Percentiles rank a stretch among this genome's conserved stretches.
Conservation (phyloP, 2,329 filamentous ascomycete genomes). For the Purpureocillium lavendulum region DNA sequence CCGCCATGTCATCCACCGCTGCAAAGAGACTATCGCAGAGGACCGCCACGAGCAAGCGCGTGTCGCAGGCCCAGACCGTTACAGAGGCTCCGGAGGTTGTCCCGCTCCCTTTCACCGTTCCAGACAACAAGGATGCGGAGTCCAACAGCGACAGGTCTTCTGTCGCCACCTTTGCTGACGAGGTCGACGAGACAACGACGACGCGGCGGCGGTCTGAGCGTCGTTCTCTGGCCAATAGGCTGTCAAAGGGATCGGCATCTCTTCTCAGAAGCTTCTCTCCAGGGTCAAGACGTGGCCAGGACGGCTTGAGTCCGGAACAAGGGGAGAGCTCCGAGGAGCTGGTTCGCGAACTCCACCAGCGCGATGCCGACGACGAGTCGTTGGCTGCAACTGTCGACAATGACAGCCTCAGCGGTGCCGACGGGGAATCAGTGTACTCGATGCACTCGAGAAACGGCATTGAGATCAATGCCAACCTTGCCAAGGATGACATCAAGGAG, state of each 20-base stretch:
- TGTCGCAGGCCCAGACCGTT: constrained; percentile 12
- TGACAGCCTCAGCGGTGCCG: constrained; percentile 34
- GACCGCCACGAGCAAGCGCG: constrained; percentile 8
- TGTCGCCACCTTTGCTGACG: constrained; percentile 61
- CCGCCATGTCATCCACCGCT: constrained; percentile 2
- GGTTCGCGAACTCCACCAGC: constrained; percentile 22
- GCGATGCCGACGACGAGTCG: constrained; percentile 39
- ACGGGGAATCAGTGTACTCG: constrained; percentile 18
- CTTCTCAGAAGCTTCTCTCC: constrained; percentile 37
- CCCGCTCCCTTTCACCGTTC: constrained; percentile 58
- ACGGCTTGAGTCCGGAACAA: constrained; percentile 9
- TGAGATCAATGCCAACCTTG: constrained; percentile 31
- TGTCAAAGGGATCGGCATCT: constrained; percentile 38
- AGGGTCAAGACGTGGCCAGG: constrained; percentile 12
- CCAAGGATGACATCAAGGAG: constrained; percentile 7
- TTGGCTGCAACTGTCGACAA: constrained; percentile 51
- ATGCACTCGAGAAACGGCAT: constrained; percentile 19
- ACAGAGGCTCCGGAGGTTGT: constrained; percentile 42
- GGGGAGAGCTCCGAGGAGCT: constrained; percentile 39
- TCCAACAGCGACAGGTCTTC: constrained; percentile 51
- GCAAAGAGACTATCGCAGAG: constrained; percentile 14
- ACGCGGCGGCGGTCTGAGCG: constrained; percentile 26
- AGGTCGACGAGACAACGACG: constrained; percentile 32
- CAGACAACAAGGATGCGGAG: constrained; percentile 31
- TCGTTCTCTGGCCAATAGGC: no score